Base-by-base conservation (phyloP, 305 asterid species). In the Ilex paraguariensis region DNA sequence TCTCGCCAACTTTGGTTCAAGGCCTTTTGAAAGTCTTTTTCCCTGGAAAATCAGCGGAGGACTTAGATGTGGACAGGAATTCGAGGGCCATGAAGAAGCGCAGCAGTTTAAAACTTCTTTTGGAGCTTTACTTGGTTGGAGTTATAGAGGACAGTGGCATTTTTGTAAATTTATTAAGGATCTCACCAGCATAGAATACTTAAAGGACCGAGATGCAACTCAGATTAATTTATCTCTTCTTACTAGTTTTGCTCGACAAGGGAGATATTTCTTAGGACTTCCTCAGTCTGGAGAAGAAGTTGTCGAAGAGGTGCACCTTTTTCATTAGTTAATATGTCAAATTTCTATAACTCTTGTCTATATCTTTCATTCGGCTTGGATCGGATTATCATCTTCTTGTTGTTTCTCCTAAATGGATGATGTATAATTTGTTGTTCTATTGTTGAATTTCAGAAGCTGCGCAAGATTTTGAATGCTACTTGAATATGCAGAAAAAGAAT, bases 211-310 rank as follows among this genome's bases (percentile, higher is more conserved):
- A 57, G 99, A 94, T 73, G 84, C 95, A 81, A 87, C 91, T 59
- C 99, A 93, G 78, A 87, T 93, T 64, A 94, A 90, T 80, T 81
- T 94, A 77, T 91, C 98, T 45, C 99, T 94, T 69, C 90, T 94
- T 75, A 78, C 98, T 62, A 83, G 98, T 83, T 94, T 94, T 82
- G 95, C 99, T 73, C 93, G 98, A 32, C 99, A 91, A 70, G 99
- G 95, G 68, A 86, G 97, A 76, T 86, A 79, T 81, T 87, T 94
- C 64, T 87, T 94, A 68, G 99, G 98, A 59, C 83, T 91, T 78
- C 86, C 93, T 46, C 70, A 76, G 66, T 78, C 82, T 70, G 98
- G 83, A 40, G 93, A 86, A 76, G 97, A 86, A 72, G 78, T 80
- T 76, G 85, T 83, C 61, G 98, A 94, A 78, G 91, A 86, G 97